These are phyloP conservation scores for Chlorella variabilis DNA, from an alignment of 163 green algal species.

Conservation along the genomic window DNA sequence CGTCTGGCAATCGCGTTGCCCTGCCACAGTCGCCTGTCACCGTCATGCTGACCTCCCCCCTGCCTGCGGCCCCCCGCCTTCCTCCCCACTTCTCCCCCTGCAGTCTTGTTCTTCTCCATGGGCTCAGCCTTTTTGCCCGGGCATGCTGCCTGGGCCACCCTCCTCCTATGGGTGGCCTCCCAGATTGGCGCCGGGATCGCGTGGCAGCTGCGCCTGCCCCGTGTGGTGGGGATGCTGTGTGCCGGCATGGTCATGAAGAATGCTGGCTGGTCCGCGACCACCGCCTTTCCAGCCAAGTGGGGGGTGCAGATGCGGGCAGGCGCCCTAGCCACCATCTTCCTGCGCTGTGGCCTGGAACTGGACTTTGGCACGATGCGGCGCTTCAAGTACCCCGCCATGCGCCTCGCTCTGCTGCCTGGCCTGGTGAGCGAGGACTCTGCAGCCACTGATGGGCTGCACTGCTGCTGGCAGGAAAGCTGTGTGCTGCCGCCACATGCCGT, in stretches of 20 bases:
- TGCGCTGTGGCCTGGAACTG: constrained; percentile 86
- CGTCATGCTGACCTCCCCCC: not conserved
- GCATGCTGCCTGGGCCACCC: constrained; percentile 37
- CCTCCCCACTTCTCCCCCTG: not conserved
- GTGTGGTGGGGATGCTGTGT: constrained; percentile 73
- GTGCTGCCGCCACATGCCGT: too few relatives aligned
- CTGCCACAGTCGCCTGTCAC: not conserved
- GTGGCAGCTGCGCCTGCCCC: constrained; percentile 54
- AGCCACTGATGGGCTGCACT: not conserved
- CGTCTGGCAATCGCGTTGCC: not conserved
- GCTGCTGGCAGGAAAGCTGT: too few relatives aligned
- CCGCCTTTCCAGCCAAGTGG: constrained; percentile 58
- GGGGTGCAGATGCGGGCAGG: constrained; percentile 61
- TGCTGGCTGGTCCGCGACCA: constrained; percentile 55
- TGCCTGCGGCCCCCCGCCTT: too few relatives aligned
- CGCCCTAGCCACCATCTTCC: constrained; percentile 84
- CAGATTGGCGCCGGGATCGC: constrained; percentile 39
- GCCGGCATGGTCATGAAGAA: constrained; percentile 71
- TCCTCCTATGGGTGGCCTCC: constrained; percentile 43
- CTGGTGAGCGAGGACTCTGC: constrained; percentile 29
- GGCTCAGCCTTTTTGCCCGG: constrained; percentile 49
- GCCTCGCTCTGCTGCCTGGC: constrained; percentile 75
- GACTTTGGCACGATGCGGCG: constrained; percentile 70
- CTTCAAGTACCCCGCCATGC: constrained; percentile 61
- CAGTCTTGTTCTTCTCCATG: constrained; percentile 52